Conservation (phyloP, 768 basidiomycete genomes). For the Kwoniella sp. region DNA sequence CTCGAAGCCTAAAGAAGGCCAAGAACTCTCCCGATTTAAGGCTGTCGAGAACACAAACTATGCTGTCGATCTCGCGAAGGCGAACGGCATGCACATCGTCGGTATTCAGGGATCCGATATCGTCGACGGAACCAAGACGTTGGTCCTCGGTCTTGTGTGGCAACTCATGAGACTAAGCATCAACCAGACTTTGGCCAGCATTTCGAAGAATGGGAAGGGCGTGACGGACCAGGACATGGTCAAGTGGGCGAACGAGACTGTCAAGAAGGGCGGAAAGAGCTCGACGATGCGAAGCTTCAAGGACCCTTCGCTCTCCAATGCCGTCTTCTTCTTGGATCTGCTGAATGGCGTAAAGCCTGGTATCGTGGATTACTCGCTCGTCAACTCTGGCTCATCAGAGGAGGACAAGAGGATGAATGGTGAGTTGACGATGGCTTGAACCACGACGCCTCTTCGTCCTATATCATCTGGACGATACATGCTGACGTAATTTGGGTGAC, state of each 20-base stretch:
- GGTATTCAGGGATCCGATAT: constrained; percentile 98
- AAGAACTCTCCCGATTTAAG: constrained; percentile 92
- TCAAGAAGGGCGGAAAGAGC: constrained; percentile 62
- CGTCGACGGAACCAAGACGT: constrained; percentile 86
- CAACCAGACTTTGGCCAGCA: constrained; percentile 77
- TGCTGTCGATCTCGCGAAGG: constrained; percentile 84
- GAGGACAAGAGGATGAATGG: constrained; percentile 93
- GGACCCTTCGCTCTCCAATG: constrained; percentile 84
- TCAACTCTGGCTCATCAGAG: constrained; percentile 65
- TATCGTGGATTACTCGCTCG: constrained; percentile 85
- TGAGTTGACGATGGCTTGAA: constrained; percentile 59
- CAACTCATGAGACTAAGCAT: constrained; percentile 93
- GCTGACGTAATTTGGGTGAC: neutral
- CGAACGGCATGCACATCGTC: constrained; percentile 91
- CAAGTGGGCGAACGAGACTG: constrained; percentile 92
- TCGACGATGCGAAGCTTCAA: constrained; percentile 82
- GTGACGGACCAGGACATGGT: constrained; percentile 91
- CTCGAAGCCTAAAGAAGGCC: constrained; percentile 82
- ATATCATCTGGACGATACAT: neutral
- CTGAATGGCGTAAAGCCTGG: constrained; percentile 89
- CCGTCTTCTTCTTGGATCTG: constrained; percentile 88
- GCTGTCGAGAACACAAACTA: constrained; percentile 99
- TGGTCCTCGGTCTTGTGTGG: constrained; percentile 96
- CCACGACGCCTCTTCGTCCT: too few relatives aligned
- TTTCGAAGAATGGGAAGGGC: constrained; percentile 72